Percentiles rank a stretch among this genome's conserved stretches.
Conservation (phyloP, 805 yeast genomes). For the Barnettozyma botsteinii region DNA sequence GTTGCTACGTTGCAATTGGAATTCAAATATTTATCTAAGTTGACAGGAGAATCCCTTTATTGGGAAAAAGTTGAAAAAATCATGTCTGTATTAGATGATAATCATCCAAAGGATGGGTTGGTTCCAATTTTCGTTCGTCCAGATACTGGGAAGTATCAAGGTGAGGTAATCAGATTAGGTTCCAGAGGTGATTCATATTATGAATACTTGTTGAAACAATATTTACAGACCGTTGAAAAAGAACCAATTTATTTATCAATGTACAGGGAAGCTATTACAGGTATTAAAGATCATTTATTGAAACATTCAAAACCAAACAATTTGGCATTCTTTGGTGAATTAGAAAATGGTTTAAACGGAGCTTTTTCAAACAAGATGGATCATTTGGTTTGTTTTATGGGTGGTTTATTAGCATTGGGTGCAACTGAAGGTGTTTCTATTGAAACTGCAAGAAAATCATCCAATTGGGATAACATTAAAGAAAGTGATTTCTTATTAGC, state of each 20-base stretch:
- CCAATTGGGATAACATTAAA: slow-evolving; percentile 51
- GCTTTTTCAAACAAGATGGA: slow-evolving; percentile 74
- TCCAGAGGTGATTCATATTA: slow-evolving; percentile 92
- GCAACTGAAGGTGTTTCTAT: slow-evolving; percentile 72
- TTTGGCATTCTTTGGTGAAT: slow-evolving; percentile 71
- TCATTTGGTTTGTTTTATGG: slow-evolving; percentile 86
- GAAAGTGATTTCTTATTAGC: slow-evolving; percentile 66
- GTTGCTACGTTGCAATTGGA: slow-evolving; percentile 84
- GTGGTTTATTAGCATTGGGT: slow-evolving; percentile 83
- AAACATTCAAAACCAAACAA: slow-evolving; percentile 55
- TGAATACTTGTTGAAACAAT: slow-evolving; percentile 83
- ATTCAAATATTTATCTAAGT: slow-evolving; percentile 69
- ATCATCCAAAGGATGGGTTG: slow-evolving; percentile 63
- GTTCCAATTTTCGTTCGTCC: slow-evolving; percentile 80
- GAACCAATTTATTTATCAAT: slow-evolving; percentile 60
- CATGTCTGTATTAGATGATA: slow-evolving; percentile 62
- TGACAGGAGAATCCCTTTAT: slow-evolving; percentile 73
- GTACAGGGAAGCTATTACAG: slow-evolving; percentile 73
- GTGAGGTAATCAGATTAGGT: slow-evolving; percentile 68
- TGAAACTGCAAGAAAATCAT: slow-evolving; percentile 45
- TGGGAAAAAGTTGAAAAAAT: slow-evolving; percentile 78
- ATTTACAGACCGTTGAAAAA: slow-evolving; percentile 63
- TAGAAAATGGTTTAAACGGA: slow-evolving; percentile 60
- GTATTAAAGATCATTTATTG: slow-evolving; percentile 65
- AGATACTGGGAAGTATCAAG: slow-evolving; percentile 63